phyloP scores from a whole-genome alignment of 176 grass and related monocot genomes.

The Avena insularis region DNA sequence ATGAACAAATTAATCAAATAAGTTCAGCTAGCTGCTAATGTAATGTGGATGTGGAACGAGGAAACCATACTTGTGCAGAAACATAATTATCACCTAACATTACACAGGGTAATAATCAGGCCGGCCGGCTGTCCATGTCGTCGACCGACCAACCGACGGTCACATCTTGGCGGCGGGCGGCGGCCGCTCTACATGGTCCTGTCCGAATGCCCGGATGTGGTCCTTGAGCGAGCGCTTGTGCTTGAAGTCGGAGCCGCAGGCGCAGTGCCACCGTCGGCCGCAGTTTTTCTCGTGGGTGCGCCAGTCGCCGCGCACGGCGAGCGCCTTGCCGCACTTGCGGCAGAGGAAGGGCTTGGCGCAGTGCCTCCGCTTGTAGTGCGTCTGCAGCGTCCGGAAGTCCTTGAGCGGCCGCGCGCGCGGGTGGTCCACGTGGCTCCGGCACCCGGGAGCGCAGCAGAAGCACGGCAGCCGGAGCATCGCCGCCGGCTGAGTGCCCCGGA shows the following conservation, averaged over 20 bases:
- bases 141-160: not conserved
- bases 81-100: not conserved
- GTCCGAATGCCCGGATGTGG: slow-evolving; percentile 63
- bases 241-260: slow-evolving; percentile 75
- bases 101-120: not conserved
- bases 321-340: slow-evolving; percentile 72
- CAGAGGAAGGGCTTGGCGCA: slow-evolving; percentile 67
- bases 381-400: slow-evolving; percentile 77
- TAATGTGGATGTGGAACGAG: not conserved
- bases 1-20: slow-evolving; percentile 1
- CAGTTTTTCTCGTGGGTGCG: slow-evolving; percentile 97
- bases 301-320: slow-evolving; percentile 95
- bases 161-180: slow-evolving; percentile 14
- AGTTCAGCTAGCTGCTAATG: slow-evolving; percentile 6
- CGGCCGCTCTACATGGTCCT: slow-evolving; percentile 43
- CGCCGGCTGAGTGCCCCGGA: slow-evolving; percentile 67
- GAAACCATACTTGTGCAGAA: not conserved
- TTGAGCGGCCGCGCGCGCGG: slow-evolving; percentile 61
- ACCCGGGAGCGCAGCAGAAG: slow-evolving; percentile 64
- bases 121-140: not conserved
- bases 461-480: slow-evolving; percentile 73
- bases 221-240: slow-evolving; percentile 83
- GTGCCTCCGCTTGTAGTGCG: slow-evolving; percentile 70
- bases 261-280: slow-evolving; percentile 57
- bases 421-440: slow-evolving; percentile 69